phyloP scores from a whole-genome alignment of 768 basidiomycete genomes.

The Leccinum obscurum region DNA sequence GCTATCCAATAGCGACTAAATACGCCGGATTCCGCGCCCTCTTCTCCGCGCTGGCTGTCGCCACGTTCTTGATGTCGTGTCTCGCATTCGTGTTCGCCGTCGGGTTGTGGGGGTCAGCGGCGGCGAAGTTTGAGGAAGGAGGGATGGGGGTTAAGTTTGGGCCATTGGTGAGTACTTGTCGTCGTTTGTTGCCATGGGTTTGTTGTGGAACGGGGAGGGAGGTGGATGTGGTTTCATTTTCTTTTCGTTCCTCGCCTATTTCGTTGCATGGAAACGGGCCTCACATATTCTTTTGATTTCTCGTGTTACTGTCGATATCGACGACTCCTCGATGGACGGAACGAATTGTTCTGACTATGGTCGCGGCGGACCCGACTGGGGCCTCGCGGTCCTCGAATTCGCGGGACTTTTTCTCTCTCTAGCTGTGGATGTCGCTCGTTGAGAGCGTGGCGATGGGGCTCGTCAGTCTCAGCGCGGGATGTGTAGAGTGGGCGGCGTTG shows the following conservation, averaged over 20 bases:
- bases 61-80: not conserved
- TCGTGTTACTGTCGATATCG: not conserved
- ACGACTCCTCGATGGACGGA: slow-evolving; percentile 59
- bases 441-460: slow-evolving; percentile 2
- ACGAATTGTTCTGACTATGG: not conserved
- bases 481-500: not conserved
- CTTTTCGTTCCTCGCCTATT: not conserved
- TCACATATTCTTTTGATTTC: not conserved
- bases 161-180: slow-evolving; percentile 4
- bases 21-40: not conserved
- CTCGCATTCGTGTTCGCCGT: slow-evolving; percentile 1
- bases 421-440: slow-evolving; percentile 4
- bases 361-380: slow-evolving; percentile 1
- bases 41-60: not conserved
- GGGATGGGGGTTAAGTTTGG: not conserved
- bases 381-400: too few species aligned
- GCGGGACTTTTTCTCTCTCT: too few species aligned
- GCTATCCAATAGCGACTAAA: not conserved
- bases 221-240: not conserved
- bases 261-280: not conserved
- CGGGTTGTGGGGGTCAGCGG: slow-evolving; percentile 1
- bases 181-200: not conserved
- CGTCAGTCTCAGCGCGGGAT: slow-evolving; percentile 2
- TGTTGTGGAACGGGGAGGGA: too few species aligned
- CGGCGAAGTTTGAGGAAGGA: not conserved